A percentile compares a stretch with the other conserved stretches of the same genome.
These are phyloP conservation scores for Cornus suecica DNA, from an alignment of 148 eudicot species.

Conservation along the genomic window DNA sequence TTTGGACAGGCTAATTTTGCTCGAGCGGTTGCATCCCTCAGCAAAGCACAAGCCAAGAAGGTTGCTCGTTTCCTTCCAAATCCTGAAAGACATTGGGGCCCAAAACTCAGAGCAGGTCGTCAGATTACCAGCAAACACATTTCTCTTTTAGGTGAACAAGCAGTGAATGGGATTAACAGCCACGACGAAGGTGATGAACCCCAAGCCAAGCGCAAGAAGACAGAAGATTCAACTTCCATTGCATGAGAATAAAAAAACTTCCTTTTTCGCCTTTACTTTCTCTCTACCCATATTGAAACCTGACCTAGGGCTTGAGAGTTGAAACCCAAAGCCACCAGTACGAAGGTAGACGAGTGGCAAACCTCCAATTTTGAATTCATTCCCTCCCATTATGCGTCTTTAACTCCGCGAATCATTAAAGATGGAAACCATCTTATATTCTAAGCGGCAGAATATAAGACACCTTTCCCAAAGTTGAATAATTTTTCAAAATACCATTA, in stretches of 20 bases:
- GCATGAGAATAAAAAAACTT: constrained; percentile 25
- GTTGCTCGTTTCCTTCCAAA: constrained; percentile 90
- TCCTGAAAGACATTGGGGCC: constrained; percentile 95
- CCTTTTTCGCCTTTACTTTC: no score
- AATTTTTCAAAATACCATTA: not conserved
- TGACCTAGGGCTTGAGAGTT: no score
- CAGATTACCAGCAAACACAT: constrained; percentile 74
- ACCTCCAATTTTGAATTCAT: not conserved
- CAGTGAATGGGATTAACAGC: constrained; percentile 47
- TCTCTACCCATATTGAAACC: no score
- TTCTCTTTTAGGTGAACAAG: constrained; percentile 68
- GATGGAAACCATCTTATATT: constrained; percentile 11
- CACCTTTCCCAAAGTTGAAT: not conserved
- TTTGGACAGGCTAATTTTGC: constrained; percentile 79
- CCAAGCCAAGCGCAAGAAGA: constrained; percentile 75
- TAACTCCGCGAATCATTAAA: constrained; percentile 30
- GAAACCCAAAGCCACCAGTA: no score
- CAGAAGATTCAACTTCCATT: constrained; percentile 44
- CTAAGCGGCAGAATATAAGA: not conserved
- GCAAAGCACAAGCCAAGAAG: constrained; percentile 96
- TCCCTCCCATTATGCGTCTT: constrained; percentile 7
- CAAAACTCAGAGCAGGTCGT: constrained; percentile 92
- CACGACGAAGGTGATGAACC: constrained; percentile 57
- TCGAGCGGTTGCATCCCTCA: constrained; percentile 85
- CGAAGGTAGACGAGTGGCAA: no score